These are phyloP conservation scores for Fusarium burgessii DNA, from an alignment of 2,329 filamentous ascomycete genomes.

Conservation along the genomic window DNA sequence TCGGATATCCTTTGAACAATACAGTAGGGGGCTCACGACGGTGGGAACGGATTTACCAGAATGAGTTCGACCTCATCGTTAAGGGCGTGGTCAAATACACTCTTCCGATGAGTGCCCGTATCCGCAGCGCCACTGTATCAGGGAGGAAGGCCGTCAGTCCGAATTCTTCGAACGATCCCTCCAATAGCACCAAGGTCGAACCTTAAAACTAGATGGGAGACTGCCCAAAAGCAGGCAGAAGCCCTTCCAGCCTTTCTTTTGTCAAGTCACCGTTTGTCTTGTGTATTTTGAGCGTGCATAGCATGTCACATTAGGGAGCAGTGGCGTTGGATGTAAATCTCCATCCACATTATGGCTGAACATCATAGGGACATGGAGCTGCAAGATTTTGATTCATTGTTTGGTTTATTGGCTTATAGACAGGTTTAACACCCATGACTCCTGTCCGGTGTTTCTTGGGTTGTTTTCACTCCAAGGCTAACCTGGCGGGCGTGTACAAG, in stretches of 20 bases:
- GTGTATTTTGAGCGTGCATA: conserved; percentile 53
- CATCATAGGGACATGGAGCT: conserved; percentile 44
- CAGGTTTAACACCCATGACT: conserved; percentile 31
- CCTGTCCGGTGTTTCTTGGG: conserved; percentile 48
- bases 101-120: conserved; percentile 70
- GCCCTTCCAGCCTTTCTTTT: conserved; percentile 44
- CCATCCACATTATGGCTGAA: conserved; percentile 49
- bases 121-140: conserved; percentile 70
- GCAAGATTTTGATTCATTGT: conserved; percentile 40
- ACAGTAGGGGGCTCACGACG: conserved; percentile 86
- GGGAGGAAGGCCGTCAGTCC: conserved; percentile 71
- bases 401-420: conserved; percentile 48
- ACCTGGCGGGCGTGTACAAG: conserved; percentile 5
- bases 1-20: conserved; percentile 86
- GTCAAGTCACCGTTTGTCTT: conserved; percentile 42
- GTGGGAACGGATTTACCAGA: conserved; percentile 90
- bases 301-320: conserved; percentile 51
- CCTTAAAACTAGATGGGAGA: conserved; percentile 33
- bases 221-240: conserved; percentile 27
- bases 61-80: conserved; percentile 93
- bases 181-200: conserved; percentile 75
- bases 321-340: conserved; percentile 51
- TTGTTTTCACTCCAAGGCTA: conserved; percentile 28
- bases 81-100: conserved; percentile 90
- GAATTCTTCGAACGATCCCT: conserved; percentile 70